Conservation (phyloP, 2,329 filamentous ascomycete species). For the Colletotrichum phormii region DNA sequence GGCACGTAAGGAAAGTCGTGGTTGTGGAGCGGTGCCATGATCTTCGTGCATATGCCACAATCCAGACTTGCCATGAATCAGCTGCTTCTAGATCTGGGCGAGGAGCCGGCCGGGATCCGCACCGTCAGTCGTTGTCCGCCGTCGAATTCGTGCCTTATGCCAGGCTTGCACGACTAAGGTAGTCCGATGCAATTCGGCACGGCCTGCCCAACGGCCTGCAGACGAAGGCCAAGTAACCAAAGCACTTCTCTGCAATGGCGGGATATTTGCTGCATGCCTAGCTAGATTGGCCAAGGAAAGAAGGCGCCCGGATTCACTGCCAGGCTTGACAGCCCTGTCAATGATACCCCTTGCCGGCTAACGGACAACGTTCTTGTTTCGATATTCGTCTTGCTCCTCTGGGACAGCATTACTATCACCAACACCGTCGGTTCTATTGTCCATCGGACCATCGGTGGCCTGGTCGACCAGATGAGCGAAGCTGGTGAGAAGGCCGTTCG, state of each 20-base stretch:
- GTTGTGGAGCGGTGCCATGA: not conserved
- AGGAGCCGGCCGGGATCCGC: slow-evolving; percentile 25
- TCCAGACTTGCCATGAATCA: slow-evolving; percentile 19
- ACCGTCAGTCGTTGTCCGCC: not conserved
- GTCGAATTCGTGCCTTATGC: not conserved
- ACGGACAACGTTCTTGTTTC: not conserved
- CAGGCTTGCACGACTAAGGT: not conserved
- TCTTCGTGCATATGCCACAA: slow-evolving; percentile 7
- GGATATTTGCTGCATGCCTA: slow-evolving; percentile 7
- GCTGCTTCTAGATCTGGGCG: slow-evolving; percentile 26
- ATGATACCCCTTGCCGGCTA: not conserved
- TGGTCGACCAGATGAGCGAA: not conserved
- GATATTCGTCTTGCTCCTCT: not conserved
- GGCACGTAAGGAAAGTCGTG: not conserved
- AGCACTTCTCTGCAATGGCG: not conserved
- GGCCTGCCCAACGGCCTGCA: not conserved
- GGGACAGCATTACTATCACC: not conserved
- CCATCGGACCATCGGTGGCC: not conserved
- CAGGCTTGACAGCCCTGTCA: not conserved
- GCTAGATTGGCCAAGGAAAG: not conserved
- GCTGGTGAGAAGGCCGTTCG: not conserved
- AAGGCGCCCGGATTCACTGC: not conserved
- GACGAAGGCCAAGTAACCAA: not conserved
- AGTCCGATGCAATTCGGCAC: not conserved
- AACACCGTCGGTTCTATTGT: not conserved